Conservation (phyloP, 495 filamentous ascomycete species). For the Tuber microsphaerosporum region DNA sequence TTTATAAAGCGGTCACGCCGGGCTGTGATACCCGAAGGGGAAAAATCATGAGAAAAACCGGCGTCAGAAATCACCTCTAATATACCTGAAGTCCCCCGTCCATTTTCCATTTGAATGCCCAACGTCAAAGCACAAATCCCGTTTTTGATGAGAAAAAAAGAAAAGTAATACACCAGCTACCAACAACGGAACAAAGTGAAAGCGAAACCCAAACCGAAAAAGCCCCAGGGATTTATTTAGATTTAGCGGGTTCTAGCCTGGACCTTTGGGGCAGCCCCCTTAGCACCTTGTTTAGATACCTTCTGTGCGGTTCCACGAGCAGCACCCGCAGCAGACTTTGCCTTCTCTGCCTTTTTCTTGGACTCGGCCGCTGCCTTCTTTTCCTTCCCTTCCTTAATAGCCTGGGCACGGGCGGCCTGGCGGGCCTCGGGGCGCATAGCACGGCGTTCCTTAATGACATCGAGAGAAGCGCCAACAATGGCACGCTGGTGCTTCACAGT, state of each 20-base stretch:
- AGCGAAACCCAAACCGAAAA: conserved; percentile 31
- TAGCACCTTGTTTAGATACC: conserved; percentile 91
- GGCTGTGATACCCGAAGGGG: neutral
- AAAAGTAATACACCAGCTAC: neutral
- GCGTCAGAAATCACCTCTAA: neutral
- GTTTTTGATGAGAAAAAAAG: neutral
- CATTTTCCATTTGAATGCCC: neutral
- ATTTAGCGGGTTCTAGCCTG: conserved; percentile 79
- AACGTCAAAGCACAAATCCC: neutral
- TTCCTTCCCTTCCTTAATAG: conserved; percentile 94
- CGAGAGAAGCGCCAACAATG: conserved; percentile 97
- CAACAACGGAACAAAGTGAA: conserved; percentile 21
- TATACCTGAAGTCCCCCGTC: neutral
- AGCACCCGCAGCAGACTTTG: conserved; percentile 70
- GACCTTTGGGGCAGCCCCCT: conserved; percentile 81
- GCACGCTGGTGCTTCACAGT: conserved; percentile 97
- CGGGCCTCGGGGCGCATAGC: conserved; percentile 87
- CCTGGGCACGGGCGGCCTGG: conserved; percentile 76
- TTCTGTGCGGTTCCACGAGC: conserved; percentile 73
- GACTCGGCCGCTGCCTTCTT: conserved; percentile 80
- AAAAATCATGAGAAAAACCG: neutral
- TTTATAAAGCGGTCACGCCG: neutral
- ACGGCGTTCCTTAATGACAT: conserved; percentile 99
- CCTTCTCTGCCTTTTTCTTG: conserved; percentile 99
- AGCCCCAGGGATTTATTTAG: conserved; percentile 14